These are phyloP conservation scores for Pichia occidentalis DNA, from an alignment of 805 yeast genomes.

Conservation along the genomic window DNA sequence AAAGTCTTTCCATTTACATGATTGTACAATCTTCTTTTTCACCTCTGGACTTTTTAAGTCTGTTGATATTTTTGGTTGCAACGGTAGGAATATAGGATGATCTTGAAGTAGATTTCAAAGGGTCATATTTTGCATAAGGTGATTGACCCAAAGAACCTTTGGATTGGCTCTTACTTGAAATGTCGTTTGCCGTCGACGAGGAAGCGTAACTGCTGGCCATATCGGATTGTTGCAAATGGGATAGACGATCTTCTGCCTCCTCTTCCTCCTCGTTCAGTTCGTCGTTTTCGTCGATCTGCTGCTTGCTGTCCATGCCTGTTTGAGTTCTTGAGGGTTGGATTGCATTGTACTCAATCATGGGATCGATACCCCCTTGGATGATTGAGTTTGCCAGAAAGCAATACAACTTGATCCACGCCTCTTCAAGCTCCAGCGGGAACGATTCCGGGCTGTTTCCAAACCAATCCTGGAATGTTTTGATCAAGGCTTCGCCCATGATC, in stretches of 20 bases:
- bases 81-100: constrained; percentile 7
- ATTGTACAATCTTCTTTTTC: constrained; percentile 28
- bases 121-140: constrained; percentile 1
- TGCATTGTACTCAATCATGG: constrained; percentile 31
- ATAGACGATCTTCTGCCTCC: background rate
- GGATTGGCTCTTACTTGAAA: no score
- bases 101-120: constrained; percentile 1
- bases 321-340: constrained; percentile 3
- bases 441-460: constrained; percentile 32
- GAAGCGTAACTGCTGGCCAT: background rate
- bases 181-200: constrained; percentile 2
- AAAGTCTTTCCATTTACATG: constrained; percentile 27
- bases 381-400: constrained; percentile 63
- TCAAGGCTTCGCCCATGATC: constrained; percentile 65
- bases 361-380: constrained; percentile 54
- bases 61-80: constrained; percentile 12
- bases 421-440: constrained; percentile 56
- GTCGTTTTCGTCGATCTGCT: constrained; percentile 2
- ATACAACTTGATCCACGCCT: constrained; percentile 66
- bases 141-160: background rate
- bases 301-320: background rate
- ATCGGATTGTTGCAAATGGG: background rate
- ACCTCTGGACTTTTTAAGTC: constrained; percentile 13
- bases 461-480: constrained; percentile 62
- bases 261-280: background rate